These are phyloP conservation scores for Ilyonectria robusta DNA, from an alignment of 2,329 filamentous ascomycete genomes.

Conservation along the genomic window DNA sequence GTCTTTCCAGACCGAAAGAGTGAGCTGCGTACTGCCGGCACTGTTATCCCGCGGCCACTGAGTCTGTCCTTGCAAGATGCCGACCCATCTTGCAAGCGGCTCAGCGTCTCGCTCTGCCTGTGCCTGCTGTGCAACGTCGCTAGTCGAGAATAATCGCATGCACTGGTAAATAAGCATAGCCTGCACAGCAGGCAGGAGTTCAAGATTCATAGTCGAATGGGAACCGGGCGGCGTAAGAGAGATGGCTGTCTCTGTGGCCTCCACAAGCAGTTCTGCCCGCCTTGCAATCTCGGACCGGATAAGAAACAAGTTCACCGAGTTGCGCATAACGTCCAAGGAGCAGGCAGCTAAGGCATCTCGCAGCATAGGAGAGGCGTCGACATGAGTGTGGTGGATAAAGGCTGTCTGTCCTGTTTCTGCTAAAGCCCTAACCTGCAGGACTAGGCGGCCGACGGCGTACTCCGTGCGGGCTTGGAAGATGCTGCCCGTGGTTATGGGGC, in stretches of 20 bases:
- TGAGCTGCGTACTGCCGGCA: neutral
- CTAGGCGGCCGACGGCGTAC: conserved; percentile 22
- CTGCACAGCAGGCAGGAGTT: conserved; percentile 29
- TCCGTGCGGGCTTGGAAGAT: conserved; percentile 22
- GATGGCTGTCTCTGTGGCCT: conserved; percentile 19
- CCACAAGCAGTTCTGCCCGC: conserved; percentile 10
- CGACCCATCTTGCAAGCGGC: conserved; percentile 5
- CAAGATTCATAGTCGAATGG: neutral
- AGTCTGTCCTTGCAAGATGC: conserved; percentile 4
- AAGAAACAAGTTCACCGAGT: conserved; percentile 10
- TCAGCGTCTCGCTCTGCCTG: conserved; percentile 21
- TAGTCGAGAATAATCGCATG: conserved; percentile 28
- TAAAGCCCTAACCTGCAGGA: conserved; percentile 10
- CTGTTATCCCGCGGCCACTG: neutral
- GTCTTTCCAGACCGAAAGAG: conserved; percentile 7
- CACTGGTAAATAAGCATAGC: conserved; percentile 31
- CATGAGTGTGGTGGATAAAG: conserved; percentile 24
- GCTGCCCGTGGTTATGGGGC: conserved; percentile 14
- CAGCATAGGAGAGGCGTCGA: conserved; percentile 17
- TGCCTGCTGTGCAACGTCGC: conserved; percentile 40
- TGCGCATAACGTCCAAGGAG: conserved; percentile 11
- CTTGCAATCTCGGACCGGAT: conserved; percentile 12
- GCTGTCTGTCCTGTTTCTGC: conserved; percentile 20
- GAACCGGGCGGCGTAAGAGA: neutral
- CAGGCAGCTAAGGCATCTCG: conserved; percentile 20